Conservation (phyloP, 1,284 basidiomycete genomes). For the Apiotrichum akiyoshidainum region DNA sequence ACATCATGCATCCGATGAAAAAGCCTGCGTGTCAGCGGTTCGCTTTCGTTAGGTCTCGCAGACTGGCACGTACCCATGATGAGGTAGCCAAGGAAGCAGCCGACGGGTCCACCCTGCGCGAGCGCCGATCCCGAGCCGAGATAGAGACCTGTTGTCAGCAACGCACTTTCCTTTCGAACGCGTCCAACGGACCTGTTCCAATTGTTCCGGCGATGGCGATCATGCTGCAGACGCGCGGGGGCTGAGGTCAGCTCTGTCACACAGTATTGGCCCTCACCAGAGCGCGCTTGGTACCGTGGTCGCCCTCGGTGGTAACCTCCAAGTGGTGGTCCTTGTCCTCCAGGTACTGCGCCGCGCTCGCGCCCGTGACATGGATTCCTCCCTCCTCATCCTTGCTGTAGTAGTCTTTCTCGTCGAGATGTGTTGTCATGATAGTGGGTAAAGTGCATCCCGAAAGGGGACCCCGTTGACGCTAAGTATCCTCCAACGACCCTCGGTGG, state of each 20-base stretch:
- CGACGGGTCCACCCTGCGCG: constrained; percentile 4
- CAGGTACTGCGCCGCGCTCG: not conserved
- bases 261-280: constrained; percentile 4
- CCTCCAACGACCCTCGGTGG: no score
- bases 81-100: constrained; percentile 28
- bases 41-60: no score
- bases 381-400: no score
- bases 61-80: constrained; percentile 5
- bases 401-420: no score
- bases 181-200: not conserved
- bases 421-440: no score
- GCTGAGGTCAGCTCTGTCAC: not conserved
- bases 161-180: no score
- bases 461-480: no score
- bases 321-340: constrained; percentile 3
- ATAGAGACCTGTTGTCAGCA: constrained; percentile 1
- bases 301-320: constrained; percentile 10
- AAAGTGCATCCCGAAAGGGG: no score
- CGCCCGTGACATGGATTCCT: no score
- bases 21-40: constrained; percentile 19
- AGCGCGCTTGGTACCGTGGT: constrained; percentile 15
- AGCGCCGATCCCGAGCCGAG: constrained; percentile 8
- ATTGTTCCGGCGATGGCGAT: constrained; percentile 15
- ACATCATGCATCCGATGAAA: constrained; percentile 23
- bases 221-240: constrained; percentile 14